Conservation (phyloP, 805 yeast species). For the Pichia californica region DNA sequence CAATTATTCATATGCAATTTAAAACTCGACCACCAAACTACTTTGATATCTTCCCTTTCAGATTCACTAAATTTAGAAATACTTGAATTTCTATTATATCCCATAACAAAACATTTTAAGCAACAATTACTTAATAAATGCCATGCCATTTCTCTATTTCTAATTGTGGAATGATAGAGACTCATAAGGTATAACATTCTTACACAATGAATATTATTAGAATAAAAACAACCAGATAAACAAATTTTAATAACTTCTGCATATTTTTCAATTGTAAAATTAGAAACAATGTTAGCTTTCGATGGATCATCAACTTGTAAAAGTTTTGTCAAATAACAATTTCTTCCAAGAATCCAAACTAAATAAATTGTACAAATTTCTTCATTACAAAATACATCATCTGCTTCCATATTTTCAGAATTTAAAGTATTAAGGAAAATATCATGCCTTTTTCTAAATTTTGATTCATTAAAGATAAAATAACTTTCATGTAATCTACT, state of each 20-base stretch:
- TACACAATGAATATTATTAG: constrained; percentile 31
- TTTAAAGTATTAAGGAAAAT: constrained; percentile 23
- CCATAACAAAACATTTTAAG: constrained; percentile 33
- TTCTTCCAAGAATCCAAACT: constrained; percentile 30
- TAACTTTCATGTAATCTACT: constrained; percentile 30
- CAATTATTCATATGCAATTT: constrained; percentile 29
- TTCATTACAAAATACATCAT: constrained; percentile 12
- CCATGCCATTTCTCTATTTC: constrained; percentile 35
- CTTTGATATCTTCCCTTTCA: constrained; percentile 21
- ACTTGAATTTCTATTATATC: constrained; percentile 29
- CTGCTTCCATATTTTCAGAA: background rate
- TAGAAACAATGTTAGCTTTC: constrained; percentile 1
- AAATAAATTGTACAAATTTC: constrained; percentile 33
- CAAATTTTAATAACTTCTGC: constrained; percentile 26
- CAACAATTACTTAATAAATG: constrained; percentile 31
- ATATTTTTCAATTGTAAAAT: background rate
- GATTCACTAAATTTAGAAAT: constrained; percentile 12
- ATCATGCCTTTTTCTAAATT: constrained; percentile 24
- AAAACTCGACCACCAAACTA: constrained; percentile 33
- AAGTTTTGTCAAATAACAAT: constrained; percentile 9
- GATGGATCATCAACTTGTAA: background rate
- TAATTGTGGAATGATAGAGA: constrained; percentile 29
- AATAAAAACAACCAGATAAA: constrained; percentile 28
- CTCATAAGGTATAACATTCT: constrained; percentile 31
- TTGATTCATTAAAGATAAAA: constrained; percentile 29